Evolutionary conservation across 192 early-diverging fungal genomes (phyloP), one percentile per base, ranked within the genome.

Genomic region (Entophlyctis luteolus): DNA sequence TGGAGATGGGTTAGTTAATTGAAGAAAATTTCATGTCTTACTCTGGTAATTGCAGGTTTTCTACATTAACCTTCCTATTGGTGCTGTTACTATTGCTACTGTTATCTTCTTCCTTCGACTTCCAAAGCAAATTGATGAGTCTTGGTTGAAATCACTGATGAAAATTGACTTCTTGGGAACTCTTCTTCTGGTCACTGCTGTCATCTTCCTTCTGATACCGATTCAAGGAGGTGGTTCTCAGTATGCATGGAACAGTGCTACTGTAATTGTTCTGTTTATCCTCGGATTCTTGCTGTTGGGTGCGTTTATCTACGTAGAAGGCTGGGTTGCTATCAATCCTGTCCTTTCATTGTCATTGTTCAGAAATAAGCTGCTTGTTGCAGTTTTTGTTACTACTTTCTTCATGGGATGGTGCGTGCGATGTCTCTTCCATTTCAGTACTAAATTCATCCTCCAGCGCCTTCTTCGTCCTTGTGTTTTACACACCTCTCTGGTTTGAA

Each of bases 11-110:
- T 33, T 23, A 90, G 90, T 73, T 91, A 85, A 73, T 81, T 89
- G 72, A 55, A 20, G 18, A 12, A 54, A 14, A n/a, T n/a, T n/a
- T 46, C n/a, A n/a, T 46, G 14, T 46, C 14, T 46, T 46, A 16
- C 14, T 14, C n/a, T 46, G 14, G n/a, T 14, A 46, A 46, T n/a
- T n/a, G 45, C 14, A n/a, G n/a, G 45, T 46, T 55, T 48, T 48
- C 63, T 54, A 65, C 34, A 35, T 37, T 27, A 92, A 92, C 37
- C 48, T 90, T 16, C 91, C 91, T 32, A 75, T 91, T 58, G 89
- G 91, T 25, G 82, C 82, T 3, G 36, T 87, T 18, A 84, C 88
- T 0, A 54, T 89, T 48, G 63, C 75, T 3, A 62, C 85, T 18
- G 81, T 82, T 31, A 29, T 81, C 50, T 69, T 84, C 36, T 84